Evolutionary conservation across 108 stramenopile genomes (phyloP), one percentile per base, ranked within the genome.

Genomic region (Epipyxis sp.): DNA sequence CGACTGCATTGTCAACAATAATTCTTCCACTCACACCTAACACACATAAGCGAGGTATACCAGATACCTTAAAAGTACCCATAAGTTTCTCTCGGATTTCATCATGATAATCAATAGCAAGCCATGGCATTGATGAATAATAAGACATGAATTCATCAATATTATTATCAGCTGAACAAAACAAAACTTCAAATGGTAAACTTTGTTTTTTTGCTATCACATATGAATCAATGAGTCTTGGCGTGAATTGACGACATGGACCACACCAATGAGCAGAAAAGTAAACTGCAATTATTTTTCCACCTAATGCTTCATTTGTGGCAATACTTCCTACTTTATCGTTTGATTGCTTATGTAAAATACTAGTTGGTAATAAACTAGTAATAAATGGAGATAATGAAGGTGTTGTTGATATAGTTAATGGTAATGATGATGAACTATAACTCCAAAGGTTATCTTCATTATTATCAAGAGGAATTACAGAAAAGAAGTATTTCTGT

Each of bases 221-320:
- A 78, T 93, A 93, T 78, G 93, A 95, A 34, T 81, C 85, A 39
- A 90, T 91, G 2, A 95, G 82, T 41, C 93, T 91, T 1, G 94
- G 94, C 44, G 94, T 95, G 77, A 95, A 95, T 76, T 94, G 88
- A 40, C 90, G 79, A 77, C 94, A 94, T n/a, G 94, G 71, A 1
- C 71, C 72, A 59, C 72, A 80, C 72, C 80, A 76, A 20, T 76
- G 69, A 13, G 72, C 72, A 1, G 80, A 76, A 69, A 80, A 80
- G 20, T 76, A 95, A 45, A 95, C 65, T 16, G 91, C 92, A 65
- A 95, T 84, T 30, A 95, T 92, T 76, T 92, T 91, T 67, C 91
- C 92, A 42, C 88, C 90, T 20, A 72, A 42, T 37, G 65, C 65
- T 40, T 13, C 20, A 20, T 20, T 25, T 16, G 54, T 57, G 20